Conservation (phyloP, 306 rosid species). For the Trichosanthes cucumerina region DNA sequence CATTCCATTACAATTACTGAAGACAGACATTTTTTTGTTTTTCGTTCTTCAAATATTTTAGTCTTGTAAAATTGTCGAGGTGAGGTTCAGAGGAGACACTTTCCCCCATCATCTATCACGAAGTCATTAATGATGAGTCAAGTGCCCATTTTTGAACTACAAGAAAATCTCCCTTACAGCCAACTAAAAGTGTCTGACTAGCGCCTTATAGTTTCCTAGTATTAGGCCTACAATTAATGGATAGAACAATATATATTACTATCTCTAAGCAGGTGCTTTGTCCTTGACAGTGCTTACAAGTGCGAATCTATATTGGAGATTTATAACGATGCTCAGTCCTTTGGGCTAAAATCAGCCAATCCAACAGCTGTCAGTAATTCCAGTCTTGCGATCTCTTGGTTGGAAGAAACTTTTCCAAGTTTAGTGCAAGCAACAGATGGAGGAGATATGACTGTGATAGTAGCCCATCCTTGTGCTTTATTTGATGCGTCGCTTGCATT, state of each 20-base stretch:
- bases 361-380: conserved; percentile 57
- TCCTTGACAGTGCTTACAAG: conserved; percentile 51
- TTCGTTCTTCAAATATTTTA: neutral
- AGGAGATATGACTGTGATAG: conserved; percentile 29
- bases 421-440: conserved; percentile 43
- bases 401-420: conserved; percentile 81
- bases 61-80: neutral
- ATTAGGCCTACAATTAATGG: neutral
- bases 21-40: neutral
- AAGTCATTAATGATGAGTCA: neutral
- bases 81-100: neutral
- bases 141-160: neutral
- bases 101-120: neutral
- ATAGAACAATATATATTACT: neutral
- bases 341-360: conserved; percentile 64
- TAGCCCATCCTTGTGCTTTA: conserved; percentile 64
- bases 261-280: conserved; percentile 14
- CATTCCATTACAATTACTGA: neutral
- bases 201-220: neutral
- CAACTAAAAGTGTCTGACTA: neutral
- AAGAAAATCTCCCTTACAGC: neutral
- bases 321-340: conserved; percentile 66
- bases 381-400: conserved; percentile 77
- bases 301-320: conserved; percentile 72
- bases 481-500: conserved; percentile 78